These are phyloP conservation scores for Platanus orientalis DNA, from an alignment of 164 flowering plant genomes.

Conservation along the genomic window DNA sequence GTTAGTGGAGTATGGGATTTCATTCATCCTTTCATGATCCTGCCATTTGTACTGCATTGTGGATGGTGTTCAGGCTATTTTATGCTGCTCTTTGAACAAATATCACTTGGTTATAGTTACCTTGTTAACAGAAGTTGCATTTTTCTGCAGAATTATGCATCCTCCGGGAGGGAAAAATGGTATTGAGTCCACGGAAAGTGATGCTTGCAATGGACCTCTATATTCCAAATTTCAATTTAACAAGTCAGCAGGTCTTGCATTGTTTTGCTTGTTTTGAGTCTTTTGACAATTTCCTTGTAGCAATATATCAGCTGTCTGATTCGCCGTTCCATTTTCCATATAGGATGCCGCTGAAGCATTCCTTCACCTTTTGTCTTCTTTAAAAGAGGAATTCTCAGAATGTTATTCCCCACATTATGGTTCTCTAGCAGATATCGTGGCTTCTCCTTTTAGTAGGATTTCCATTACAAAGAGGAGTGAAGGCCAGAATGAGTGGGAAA, in stretches of 20 bases:
- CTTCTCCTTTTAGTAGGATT: slow-evolving; percentile 34
- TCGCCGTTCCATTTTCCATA: background rate
- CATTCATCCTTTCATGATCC: background rate
- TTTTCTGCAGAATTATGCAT: slow-evolving; percentile 50
- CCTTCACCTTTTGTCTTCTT: slow-evolving; percentile 66
- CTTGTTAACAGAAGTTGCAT: background rate
- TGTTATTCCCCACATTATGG: slow-evolving; percentile 37
- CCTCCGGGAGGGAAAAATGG: slow-evolving; percentile 28
- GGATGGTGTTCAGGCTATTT: background rate
- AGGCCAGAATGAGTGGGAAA: slow-evolving; percentile 39
- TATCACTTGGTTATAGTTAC: background rate
- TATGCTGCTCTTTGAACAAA: background rate
- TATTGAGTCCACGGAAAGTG: slow-evolving; percentile 57
- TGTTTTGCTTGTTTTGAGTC: background rate
- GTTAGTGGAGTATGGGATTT: background rate
- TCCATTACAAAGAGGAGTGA: slow-evolving; percentile 19
- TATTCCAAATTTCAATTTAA: slow-evolving; percentile 58
- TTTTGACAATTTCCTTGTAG: background rate
- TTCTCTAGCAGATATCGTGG: slow-evolving; percentile 49
- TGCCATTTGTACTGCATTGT: background rate
- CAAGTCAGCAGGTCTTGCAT: slow-evolving; percentile 71
- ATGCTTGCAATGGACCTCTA: slow-evolving; percentile 66
- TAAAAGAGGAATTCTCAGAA: slow-evolving; percentile 67
- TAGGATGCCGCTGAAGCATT: slow-evolving; percentile 97
- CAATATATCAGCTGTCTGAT: slow-evolving; percentile 3